Conservation (phyloP, 345 rosid species). For the Eucalyptus coolabah region DNA sequence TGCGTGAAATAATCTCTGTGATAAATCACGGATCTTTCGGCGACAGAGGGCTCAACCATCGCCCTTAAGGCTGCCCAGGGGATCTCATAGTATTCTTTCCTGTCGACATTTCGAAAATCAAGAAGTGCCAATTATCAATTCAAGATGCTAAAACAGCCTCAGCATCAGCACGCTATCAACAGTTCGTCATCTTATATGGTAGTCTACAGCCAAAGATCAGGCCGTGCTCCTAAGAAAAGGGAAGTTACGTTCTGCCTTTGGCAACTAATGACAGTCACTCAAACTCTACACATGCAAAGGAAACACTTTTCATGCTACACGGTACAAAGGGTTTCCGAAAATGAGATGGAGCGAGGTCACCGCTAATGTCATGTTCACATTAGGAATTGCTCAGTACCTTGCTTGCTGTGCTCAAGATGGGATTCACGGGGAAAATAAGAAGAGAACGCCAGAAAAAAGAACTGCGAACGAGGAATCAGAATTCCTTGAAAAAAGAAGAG, state of each 20-base stretch:
- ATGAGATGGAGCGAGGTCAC: background rate
- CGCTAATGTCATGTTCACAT: background rate
- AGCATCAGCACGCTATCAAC: background rate
- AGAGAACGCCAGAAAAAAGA: background rate
- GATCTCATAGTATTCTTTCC: constrained; percentile 94
- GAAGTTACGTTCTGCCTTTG: background rate
- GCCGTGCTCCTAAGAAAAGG: background rate
- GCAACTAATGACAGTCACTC: background rate
- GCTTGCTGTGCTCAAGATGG: background rate
- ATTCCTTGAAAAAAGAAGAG: background rate
- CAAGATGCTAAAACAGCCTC: background rate
- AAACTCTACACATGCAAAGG: background rate
- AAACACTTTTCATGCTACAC: background rate
- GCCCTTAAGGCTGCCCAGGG: constrained; percentile 76
- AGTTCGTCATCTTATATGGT: background rate
- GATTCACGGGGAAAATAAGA: background rate
- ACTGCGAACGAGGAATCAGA: background rate
- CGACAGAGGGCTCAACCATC: constrained; percentile 82
- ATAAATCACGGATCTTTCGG: constrained; percentile 50
- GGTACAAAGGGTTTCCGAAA: background rate
- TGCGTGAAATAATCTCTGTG: constrained; percentile 52
- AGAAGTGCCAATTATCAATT: background rate
- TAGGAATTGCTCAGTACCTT: background rate
- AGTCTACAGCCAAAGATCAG: background rate
- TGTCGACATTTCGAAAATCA: background rate